Evolutionary conservation across 202 grass and related monocot genomes (phyloP), one percentile per base, ranked within the genome.

Genomic region (Elaeis oleifera): DNA sequence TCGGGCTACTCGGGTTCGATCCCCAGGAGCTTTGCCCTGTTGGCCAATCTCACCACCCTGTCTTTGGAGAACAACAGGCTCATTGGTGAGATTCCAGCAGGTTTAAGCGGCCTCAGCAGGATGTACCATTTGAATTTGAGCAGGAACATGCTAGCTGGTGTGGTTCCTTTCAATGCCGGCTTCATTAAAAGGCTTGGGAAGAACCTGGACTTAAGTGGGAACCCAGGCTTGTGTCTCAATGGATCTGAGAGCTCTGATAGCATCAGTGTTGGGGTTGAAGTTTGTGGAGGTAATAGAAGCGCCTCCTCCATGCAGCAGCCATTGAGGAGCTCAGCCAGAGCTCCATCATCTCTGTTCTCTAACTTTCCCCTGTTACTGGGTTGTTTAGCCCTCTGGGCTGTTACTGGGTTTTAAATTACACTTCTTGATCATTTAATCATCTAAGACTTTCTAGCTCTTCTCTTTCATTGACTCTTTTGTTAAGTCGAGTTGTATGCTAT

Each of bases 61-160:
- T 91, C 81, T 15, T 60, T 97, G 23, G 74, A 97, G 69, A 73
- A 91, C 64, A 97, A 97, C 67, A 85, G 69, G 68, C 81, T 97
- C 29, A 91, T 82, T 4, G 92, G 92, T 0, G 60, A 50, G 52
- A 91, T 97, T 53, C 92, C 92, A 3, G 74, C 73, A 23, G 92
- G 79, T 14, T 68, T 97, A 16, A 83, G 73, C 63, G 59, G 71
- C 39, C 87, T 97, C 39, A 59, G 53, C 1, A 83, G 83, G 84
- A 86, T 97, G 67, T 97, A 97, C 82, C 87, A 97, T 57, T 62
- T 97, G 50, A 97, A 97, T 76, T 74, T 97, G 49, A 97, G 92
- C 85, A 91, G 86, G 80, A 97, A 97, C 39, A 83, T 84, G 71
- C 76, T 97, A 7, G 78, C 71, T 69, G 92, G 92, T 0, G 71